Evolutionary conservation across 140 eudicot species (phyloP).

Genomic region (Bidens hawaiensis): DNA sequence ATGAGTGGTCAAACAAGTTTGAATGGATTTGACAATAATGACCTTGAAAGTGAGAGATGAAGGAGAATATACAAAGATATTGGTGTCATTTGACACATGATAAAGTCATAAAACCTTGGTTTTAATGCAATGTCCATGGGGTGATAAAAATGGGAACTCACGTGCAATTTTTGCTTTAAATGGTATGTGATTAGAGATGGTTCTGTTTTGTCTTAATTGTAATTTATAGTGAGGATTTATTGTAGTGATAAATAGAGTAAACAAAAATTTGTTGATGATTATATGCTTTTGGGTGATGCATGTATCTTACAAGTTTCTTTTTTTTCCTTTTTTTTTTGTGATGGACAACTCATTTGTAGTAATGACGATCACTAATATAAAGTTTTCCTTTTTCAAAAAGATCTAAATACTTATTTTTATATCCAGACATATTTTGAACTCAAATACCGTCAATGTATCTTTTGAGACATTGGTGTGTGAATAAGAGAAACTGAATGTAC

Average conservation of each 20-base stretch:
- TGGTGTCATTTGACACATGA: conserved; percentile 25
- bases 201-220: not conserved
- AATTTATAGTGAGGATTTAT: not conserved
- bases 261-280: not conserved
- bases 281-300: conserved; percentile 1
- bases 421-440: too few relatives aligned
- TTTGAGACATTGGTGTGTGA: too few relatives aligned
- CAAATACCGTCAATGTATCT: too few relatives aligned
- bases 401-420: too few relatives aligned
- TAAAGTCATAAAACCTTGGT: not conserved
- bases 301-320: conserved; percentile 1
- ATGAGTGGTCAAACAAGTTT: conserved; percentile 19
- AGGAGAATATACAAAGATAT: conserved; percentile 16
- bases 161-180: conserved; percentile 32
- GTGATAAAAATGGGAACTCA: conserved; percentile 24
- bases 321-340: not conserved
- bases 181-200: conserved; percentile 25
- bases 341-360: not conserved
- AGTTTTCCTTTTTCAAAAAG: too few relatives aligned
- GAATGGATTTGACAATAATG: conserved; percentile 24
- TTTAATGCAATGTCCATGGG: conserved; percentile 9
- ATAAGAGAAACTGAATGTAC: too few relatives aligned
- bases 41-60: conserved; percentile 7
- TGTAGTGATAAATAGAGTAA: not conserved
- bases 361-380: too few relatives aligned